Conservation (phyloP, 2,329 filamentous ascomycete genomes). For the Trichoderma atroviride region DNA sequence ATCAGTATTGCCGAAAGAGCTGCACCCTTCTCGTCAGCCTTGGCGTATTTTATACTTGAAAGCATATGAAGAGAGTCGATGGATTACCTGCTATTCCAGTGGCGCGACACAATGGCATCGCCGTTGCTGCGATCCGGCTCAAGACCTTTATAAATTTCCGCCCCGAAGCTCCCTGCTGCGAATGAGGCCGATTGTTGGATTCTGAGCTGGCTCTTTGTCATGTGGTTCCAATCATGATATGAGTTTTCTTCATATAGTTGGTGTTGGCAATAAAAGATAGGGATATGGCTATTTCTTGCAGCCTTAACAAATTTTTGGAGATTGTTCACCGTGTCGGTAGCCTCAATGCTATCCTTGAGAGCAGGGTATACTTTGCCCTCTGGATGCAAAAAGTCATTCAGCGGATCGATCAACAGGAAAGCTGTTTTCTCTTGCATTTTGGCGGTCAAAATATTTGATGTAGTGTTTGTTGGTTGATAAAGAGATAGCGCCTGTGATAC, state of each 20-base stretch:
- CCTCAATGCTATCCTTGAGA: slow-evolving; percentile 21
- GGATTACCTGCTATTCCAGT: slow-evolving; percentile 21
- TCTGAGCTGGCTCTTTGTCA: slow-evolving; percentile 11
- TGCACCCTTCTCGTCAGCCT: background rate
- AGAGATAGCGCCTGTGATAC: background rate
- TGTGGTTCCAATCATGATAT: slow-evolving; percentile 26
- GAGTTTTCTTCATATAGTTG: slow-evolving; percentile 23
- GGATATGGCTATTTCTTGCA: slow-evolving; percentile 23
- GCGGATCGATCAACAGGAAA: slow-evolving; percentile 29
- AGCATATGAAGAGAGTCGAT: no score
- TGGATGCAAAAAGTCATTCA: slow-evolving; percentile 31
- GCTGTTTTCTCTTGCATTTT: slow-evolving; percentile 25
- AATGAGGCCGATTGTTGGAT: slow-evolving; percentile 14
- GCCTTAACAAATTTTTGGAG: slow-evolving; percentile 21
- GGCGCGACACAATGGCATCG: slow-evolving; percentile 28
- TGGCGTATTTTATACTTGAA: background rate
- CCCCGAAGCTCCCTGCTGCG: slow-evolving; percentile 28
- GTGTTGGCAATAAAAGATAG: slow-evolving; percentile 29
- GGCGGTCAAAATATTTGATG: background rate
- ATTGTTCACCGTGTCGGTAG: slow-evolving; percentile 24
- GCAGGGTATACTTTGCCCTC: slow-evolving; percentile 26
- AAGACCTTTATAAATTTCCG: slow-evolving; percentile 28
- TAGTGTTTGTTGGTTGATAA: background rate
- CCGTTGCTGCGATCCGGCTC: slow-evolving; percentile 29
- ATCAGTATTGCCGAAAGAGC: slow-evolving; percentile 20